These are phyloP conservation scores for Comarum palustre DNA, from an alignment of 306 rosid species.

Conservation along the genomic window DNA sequence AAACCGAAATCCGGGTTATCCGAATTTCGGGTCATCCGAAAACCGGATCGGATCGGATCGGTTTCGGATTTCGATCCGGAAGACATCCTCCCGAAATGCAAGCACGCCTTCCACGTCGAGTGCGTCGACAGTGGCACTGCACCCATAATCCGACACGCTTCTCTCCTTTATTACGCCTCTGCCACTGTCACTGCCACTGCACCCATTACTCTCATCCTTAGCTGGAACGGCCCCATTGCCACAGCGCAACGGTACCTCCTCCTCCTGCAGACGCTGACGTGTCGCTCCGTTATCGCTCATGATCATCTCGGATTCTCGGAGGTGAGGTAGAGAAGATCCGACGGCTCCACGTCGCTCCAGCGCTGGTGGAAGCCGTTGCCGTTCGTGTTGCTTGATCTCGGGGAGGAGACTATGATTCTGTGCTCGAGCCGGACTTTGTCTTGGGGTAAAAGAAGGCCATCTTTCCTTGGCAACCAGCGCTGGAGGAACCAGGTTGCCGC, in stretches of 20 bases:
- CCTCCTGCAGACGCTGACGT: constrained; percentile 18
- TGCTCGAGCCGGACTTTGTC: constrained; percentile 52
- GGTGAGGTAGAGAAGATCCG: constrained; percentile 65
- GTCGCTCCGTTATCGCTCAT: constrained; percentile 35
- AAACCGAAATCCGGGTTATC: too few relatives aligned
- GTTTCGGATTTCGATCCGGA: too few relatives aligned
- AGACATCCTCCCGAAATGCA: too few relatives aligned
- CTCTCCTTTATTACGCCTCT: constrained; percentile 50
- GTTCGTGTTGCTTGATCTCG: background rate
- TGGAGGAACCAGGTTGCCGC: constrained; percentile 7
- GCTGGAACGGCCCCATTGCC: background rate
- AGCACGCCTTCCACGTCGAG: too few relatives aligned
- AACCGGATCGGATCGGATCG: too few relatives aligned
- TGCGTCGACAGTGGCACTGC: too few relatives aligned
- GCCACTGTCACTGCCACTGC: constrained; percentile 29
- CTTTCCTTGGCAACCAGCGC: constrained; percentile 57
- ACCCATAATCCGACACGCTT: constrained; percentile 88
- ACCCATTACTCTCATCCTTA: background rate
- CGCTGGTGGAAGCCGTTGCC: constrained; percentile 34
- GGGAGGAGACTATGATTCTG: constrained; percentile 64
- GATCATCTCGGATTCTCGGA: constrained; percentile 80
- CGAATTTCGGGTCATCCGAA: too few relatives aligned
- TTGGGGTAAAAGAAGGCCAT: constrained; percentile 46
- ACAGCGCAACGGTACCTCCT: constrained; percentile 1
- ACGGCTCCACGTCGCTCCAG: constrained; percentile 79